Percentiles rank a stretch among this genome's conserved stretches.
Conservation (phyloP, 371 early-diverging fungal species). For the Blakeslea trispora region DNA sequence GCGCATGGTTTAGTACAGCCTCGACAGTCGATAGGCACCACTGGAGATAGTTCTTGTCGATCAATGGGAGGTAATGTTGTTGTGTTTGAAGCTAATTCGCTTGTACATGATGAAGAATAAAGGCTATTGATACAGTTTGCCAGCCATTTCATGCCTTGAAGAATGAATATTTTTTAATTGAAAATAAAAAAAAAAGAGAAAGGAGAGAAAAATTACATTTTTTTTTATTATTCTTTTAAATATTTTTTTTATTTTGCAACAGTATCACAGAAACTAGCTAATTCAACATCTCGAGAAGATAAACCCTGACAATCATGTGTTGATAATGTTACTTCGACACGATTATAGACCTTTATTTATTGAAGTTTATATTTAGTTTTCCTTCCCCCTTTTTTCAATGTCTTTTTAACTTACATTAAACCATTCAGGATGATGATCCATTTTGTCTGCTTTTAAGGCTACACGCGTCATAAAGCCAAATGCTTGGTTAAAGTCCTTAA, state of each 20-base stretch:
- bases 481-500: constrained; percentile 84
- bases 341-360: constrained; percentile 75
- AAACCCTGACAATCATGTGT: constrained; percentile 92
- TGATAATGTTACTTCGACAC: constrained; percentile 84
- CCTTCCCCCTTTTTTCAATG: no score
- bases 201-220: not conserved
- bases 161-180: no score
- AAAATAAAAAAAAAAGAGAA: constrained; percentile 1
- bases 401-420: constrained; percentile 84
- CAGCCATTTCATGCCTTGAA: constrained; percentile 37
- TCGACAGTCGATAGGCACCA: constrained; percentile 27
- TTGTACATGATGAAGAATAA: constrained; percentile 28
- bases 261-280: constrained; percentile 76
- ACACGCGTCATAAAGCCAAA: constrained; percentile 95
- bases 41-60: constrained; percentile 26
- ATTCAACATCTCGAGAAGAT: constrained; percentile 73
- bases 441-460: constrained; percentile 87
- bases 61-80: constrained; percentile 28
- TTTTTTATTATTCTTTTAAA: not conserved
- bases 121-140: constrained; percentile 29
- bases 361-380: no score
- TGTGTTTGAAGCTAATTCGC: constrained; percentile 13
- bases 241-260: constrained; percentile 6
- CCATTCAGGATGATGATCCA: constrained; percentile 96
- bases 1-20: constrained; percentile 38